A percentile compares a stretch with the other conserved stretches of the same genome.
Conservation (phyloP, 208 protist species). For the Herpetomonas samuelpessoai region DNA sequence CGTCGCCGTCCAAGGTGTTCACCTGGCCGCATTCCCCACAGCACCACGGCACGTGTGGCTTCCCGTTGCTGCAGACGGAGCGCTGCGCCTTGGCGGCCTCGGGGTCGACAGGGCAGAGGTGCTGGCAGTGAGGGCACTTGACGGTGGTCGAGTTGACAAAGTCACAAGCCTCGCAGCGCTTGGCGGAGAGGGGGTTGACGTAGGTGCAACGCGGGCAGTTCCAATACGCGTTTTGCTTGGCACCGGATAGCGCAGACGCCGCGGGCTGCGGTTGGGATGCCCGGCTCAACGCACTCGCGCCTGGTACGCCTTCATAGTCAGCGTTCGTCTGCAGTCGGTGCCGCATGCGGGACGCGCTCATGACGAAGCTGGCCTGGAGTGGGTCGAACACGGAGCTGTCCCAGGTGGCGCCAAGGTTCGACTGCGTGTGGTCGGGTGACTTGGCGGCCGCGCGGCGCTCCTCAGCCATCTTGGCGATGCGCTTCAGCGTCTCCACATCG, state of each 20-base stretch:
- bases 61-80: constrained; percentile 28
- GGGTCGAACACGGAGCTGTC: background rate
- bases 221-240: constrained; percentile 13
- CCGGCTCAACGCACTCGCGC: too few relatives aligned
- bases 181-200: constrained; percentile 24
- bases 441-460: background rate
- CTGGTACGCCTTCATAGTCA: background rate
- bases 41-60: constrained; percentile 61
- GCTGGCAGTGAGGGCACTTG: constrained; percentile 31
- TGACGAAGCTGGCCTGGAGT: background rate
- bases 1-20: constrained; percentile 65
- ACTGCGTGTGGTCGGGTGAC: background rate
- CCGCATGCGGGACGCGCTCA: background rate
- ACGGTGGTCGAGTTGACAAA: constrained; percentile 29
- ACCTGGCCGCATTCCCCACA: constrained; percentile 46
- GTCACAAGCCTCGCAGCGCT: constrained; percentile 36
- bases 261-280: constrained; percentile 1
- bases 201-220: constrained; percentile 58
- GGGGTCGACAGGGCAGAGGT: constrained; percentile 15
- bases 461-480: constrained; percentile 34
- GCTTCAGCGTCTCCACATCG: constrained; percentile 36
- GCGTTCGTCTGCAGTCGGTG: background rate
- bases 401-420: background rate
- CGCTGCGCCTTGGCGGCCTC: constrained; percentile 1
- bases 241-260: background rate